Evolutionary conservation across 1,139 yeast species (phyloP), one percentile per base, ranked within the genome.

Genomic region (Yarrowia galli): DNA sequence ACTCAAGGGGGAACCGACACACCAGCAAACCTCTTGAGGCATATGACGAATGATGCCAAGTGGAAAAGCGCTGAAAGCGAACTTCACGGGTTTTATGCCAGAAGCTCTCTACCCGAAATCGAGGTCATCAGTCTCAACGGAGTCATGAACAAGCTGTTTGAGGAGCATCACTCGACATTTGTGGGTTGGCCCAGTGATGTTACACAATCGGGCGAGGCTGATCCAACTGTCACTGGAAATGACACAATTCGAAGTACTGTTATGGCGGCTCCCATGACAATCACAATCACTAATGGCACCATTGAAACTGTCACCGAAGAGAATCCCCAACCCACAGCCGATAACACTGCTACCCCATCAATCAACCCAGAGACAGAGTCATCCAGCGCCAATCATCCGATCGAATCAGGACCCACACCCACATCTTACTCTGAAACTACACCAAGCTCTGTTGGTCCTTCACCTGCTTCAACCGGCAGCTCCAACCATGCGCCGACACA

Each of bases 401-500:
- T 9, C 15, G 10, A 28, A 38, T n/a, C 36, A 6, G 36, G 13
- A 4, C 13, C 25, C 1, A 36, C 58, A 7, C 42, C 32, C 1
- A 36, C 58, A 9, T 16, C 58, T 12, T 9, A 35, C 43, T 35
- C 28, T 2, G 58, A 15, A 12, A 1, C 9, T 2, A 35, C n/a
- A 4, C 12, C 28, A 1, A 36, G 32, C 5, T 15, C 43, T 4
- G 42, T 32, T 15, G 32, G 16, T 16, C 43, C 58, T 8, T 51
- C 58, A 16, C 58, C 58, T 20, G 58, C 58, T n/a, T 51, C 58
- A 4, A 51, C 58, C 3, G 58, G 58, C 18, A 51, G 58, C 9
- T 51, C 58, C 43, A 51, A 51, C 20, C 32, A 51, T 2, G 58
- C 58, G 5, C 58, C 58, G 20, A 35, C 43, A 0, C 58, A 51